Conservation (phyloP, 1,139 yeast species). For the Magnusiomyces suaveolens region DNA sequence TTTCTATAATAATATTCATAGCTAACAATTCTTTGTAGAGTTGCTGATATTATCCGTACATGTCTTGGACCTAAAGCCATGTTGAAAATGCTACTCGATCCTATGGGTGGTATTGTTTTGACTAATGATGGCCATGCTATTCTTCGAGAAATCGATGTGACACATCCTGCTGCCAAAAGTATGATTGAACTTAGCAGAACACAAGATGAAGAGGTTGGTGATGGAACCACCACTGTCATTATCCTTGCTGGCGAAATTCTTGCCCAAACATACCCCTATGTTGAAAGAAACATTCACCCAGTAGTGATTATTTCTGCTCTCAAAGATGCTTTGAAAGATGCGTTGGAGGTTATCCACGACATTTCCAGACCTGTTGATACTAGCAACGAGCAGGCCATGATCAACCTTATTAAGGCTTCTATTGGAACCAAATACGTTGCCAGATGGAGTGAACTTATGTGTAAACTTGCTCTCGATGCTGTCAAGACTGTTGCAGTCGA, state of each 20-base stretch:
- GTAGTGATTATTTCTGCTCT: conserved; percentile 91
- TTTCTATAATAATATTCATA: neutral
- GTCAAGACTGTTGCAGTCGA: conserved; percentile 72
- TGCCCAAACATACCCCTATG: conserved; percentile 88
- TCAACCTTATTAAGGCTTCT: conserved; percentile 75
- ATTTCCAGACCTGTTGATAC: conserved; percentile 81
- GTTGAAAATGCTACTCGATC: conserved; percentile 96
- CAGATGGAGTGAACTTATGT: conserved; percentile 89
- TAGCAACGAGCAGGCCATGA: conserved; percentile 77
- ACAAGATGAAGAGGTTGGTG: conserved; percentile 98
- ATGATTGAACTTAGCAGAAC: conserved; percentile 96
- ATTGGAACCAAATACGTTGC: conserved; percentile 93
- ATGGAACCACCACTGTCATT: conserved; percentile 95
- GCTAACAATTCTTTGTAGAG: conserved; percentile 26
- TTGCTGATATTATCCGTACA: conserved; percentile 92
- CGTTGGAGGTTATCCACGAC: conserved; percentile 74
- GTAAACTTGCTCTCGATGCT: conserved; percentile 76
- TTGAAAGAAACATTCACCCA: conserved; percentile 92
- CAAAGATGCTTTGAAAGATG: conserved; percentile 84
- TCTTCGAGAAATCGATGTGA: conserved; percentile 90
- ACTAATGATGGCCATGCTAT: conserved; percentile 99
- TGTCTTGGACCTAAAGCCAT: conserved; percentile 99
- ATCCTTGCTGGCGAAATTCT: conserved; percentile 87
- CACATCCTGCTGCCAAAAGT: conserved; percentile 97
- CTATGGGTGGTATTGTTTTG: conserved; percentile 96